Evolutionary conservation across 2,329 filamentous ascomycete genomes (phyloP), one percentile per base, ranked within the genome.

Genomic region (Colletotrichum tropicale): DNA sequence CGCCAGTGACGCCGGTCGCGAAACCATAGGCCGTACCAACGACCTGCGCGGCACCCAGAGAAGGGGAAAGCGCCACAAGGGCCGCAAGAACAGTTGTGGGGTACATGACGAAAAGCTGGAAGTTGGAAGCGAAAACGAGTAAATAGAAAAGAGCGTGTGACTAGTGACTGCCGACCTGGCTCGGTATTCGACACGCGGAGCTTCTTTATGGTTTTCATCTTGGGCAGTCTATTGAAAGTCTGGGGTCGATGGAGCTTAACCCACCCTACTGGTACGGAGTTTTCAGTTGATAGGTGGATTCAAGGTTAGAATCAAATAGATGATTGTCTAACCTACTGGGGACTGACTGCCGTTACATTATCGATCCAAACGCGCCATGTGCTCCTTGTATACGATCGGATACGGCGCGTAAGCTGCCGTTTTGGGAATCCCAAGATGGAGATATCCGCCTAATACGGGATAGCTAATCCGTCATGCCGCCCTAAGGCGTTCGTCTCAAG

Each of bases 11-110:
- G 9, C 71, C 71, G 38, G 28, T 66, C 24, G 64, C 81, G 38
- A 82, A 82, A 26, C 81, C 81, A 48, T 81, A 81, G 8, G 81
- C 77, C 16, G 70, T 79, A 28, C 81, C 81, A 12, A 78, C 73
- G 30, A 81, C 78, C 67, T 81, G 79, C 16, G 81, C 81, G 18
- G 79, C 75, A 28, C 76, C 79, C 18, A 81, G 66, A 12, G 72
- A 75, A 48, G 71, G 77, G 9, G 77, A 78, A 30, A 81, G 70
- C 74, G 80, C 43, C 12, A 55, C 16, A 32, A 71, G 21, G 16
- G 61, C 28, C 18, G 68, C 38, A 8, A 64, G n/a, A 48, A 71
- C n/a, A 13, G 66, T 69, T n/a, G 62, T 9, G 26, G 18, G 16
- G 24, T 66, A 66, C 62, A 66, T 66, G 26, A 6, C 13, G 21